These are phyloP conservation scores for Schizopora paradoxa DNA, from an alignment of 1,284 basidiomycete genomes.

Conservation along the genomic window DNA sequence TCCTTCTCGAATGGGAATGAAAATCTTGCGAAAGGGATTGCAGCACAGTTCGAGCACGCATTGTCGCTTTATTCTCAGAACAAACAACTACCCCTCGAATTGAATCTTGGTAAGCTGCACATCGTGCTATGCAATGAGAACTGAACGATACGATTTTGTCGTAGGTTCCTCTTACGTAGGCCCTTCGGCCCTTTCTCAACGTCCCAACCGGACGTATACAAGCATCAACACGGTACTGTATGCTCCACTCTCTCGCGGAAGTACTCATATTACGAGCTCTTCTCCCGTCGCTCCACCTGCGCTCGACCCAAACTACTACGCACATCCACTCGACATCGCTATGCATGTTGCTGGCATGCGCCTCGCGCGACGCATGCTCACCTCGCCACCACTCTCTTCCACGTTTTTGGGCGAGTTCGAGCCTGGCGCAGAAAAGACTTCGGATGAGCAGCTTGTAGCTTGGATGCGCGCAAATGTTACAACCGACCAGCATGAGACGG, in stretches of 20 bases:
- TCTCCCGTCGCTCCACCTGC: slow-evolving; percentile 1
- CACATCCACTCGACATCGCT: slow-evolving; percentile 14
- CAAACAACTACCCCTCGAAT: slow-evolving; percentile 15
- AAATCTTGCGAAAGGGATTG: slow-evolving; percentile 14
- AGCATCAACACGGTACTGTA: slow-evolving; percentile 14
- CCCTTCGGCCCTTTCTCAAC: slow-evolving; percentile 4
- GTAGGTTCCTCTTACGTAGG: slow-evolving; percentile 15
- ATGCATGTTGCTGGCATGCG: slow-evolving; percentile 12
- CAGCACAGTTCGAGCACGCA: slow-evolving; percentile 8
- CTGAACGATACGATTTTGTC: background rate
- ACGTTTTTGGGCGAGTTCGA: slow-evolving; percentile 33
- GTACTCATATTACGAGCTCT: slow-evolving; percentile 13
- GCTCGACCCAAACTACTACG: slow-evolving; percentile 16
- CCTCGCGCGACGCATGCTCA: slow-evolving; percentile 14
- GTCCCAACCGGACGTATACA: slow-evolving; percentile 11
- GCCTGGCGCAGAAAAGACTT: slow-evolving; percentile 36
- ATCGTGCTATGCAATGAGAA: background rate
- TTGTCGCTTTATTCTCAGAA: slow-evolving; percentile 11
- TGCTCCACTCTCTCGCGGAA: slow-evolving; percentile 15
- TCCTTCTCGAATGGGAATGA: slow-evolving; percentile 17
- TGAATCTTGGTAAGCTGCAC: slow-evolving; percentile 12
- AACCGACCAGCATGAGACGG: slow-evolving; percentile 25
- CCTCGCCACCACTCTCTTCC: slow-evolving; percentile 9
- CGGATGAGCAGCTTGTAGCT: slow-evolving; percentile 42
- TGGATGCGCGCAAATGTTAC: slow-evolving; percentile 41